Base-by-base conservation (phyloP, 2,329 filamentous ascomycete species). In the Raffaelea ambrosiae region DNA sequence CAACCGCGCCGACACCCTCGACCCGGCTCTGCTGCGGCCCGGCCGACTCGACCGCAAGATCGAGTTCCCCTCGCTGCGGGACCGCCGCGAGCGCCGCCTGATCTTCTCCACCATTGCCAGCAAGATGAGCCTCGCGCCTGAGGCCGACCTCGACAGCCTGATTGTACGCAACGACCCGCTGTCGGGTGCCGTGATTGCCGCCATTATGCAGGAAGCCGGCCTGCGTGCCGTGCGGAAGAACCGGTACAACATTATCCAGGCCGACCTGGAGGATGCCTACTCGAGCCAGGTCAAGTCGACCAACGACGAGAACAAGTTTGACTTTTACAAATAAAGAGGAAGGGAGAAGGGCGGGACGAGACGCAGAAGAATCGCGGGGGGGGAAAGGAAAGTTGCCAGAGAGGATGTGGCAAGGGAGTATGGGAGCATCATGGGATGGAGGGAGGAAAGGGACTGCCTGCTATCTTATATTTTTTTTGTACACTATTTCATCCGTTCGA, bases 151-250 rank as follows among this genome's bases (percentile, higher is more conserved):
- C 53, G 93, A 98, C 69, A 93, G 86, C 56, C 73, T 98, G 61
- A 98, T 98, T 61, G 89, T 96, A 56, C 83, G 93, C 60, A 98
- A 97, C 63, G 93, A 98, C 64, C 93, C 93, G 2, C 73, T 98
- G 43, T 94, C 87, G 43, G 93, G 93, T 59, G 93, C 93, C 49
- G 84, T 98, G 58, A 98, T 98, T 64, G 90, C 93, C 43, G 93
- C 93, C 45, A 95, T 98, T 64, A 98, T 98, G 93, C 93, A 98
- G 68, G 93, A 98, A 71, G 93, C 93, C 29, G 93, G 93, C 56
- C 75, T 98, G 57, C 81, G 90, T 56, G 91, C 91, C 22, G 91
- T 97, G 55, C 79, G 91, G 60, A 97, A 96, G 82, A 97, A 98
- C 70, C 77, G 93, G 60, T 98, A 98, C 71, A 97, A 98, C 69